Evolutionary conservation across 345 rosid species (phyloP), one percentile per base, ranked within the genome.

Genomic region (Pugionium dolabratum): DNA sequence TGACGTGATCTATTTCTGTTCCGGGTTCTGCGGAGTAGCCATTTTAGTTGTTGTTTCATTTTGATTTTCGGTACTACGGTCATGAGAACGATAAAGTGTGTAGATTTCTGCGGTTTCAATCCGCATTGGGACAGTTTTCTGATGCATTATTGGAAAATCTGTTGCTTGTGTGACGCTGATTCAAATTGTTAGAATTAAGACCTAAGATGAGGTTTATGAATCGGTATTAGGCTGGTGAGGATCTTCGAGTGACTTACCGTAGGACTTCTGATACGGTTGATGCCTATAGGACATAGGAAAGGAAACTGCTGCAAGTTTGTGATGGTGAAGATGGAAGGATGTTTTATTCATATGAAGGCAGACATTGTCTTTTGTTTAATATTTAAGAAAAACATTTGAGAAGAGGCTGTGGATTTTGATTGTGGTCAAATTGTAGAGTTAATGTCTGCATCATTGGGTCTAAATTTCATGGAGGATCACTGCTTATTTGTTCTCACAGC

Each of bases 1-100:
- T 67, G 6, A 3, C 69, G 5, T 61, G 54, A 67, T 74, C 69
- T 41, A 41, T 60, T 41, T 61, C 54, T 62, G 59, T 74, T 67
- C 77, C 74, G 65, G 4, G 2, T 62, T 42, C 4, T 54, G 1
- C 57, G 78, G 64, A 61, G 73, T 53, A 61, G 42, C 51, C 55
- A 36, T 40, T 46, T 73, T 59, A n/a, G 48, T 71, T 64, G 4
- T 41, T 34, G 30, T 65, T 58, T 46, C 29, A 4, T 26, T 60
- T 73, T 71, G 50, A 51, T 51, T 58, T 31, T 67, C 63, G 4
- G 25, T 60, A 44, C 4, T 45, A 66, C 37, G 43, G 4, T 35
- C 37, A 27, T 31, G 50, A 39, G 32, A 45, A 59, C 27, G 39
- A 34, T 46, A 5, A 2, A 61, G 33, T 54, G 8, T 35, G 33